Percentiles rank a stretch among this genome's conserved stretches.
Conservation (phyloP, 305 asterid genomes). For the Solanum hybrid region DNA sequence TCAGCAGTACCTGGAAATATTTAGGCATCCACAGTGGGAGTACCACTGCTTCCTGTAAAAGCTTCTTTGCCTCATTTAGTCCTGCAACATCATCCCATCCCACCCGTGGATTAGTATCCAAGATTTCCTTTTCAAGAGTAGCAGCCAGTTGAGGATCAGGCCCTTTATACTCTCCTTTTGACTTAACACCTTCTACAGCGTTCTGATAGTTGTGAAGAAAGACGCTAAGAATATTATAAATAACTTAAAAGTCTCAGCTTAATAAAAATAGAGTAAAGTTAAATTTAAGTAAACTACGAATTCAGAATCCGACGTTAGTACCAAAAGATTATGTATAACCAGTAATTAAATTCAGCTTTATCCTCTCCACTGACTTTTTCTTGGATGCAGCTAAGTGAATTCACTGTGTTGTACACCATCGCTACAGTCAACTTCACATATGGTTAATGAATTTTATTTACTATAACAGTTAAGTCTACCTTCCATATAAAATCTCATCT, state of each 20-base stretch:
- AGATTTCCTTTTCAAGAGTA: conserved; percentile 85
- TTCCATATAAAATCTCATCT: not conserved
- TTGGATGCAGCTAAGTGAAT: not conserved
- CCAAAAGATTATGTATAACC: not conserved
- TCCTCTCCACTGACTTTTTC: not conserved
- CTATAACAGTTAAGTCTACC: not conserved
- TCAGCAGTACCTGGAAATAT: conserved; percentile 69
- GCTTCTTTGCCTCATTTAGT: conserved; percentile 80
- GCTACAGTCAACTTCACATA: not conserved
- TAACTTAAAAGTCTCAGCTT: not conserved
- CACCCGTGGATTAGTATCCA: conserved; percentile 76
- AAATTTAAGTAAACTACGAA: not conserved
- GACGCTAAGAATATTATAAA: not conserved
- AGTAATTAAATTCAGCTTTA: not conserved
- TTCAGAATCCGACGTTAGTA: not conserved
- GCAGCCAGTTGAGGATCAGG: conserved; percentile 93
- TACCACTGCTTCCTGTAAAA: conserved; percentile 90
- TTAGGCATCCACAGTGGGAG: conserved; percentile 95
- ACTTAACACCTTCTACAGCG: conserved; percentile 71
- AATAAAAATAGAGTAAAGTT: not conserved
- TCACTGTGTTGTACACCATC: not conserved
- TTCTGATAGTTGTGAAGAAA: conserved; percentile 28
- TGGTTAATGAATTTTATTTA: not conserved
- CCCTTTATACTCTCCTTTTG: conserved; percentile 74
- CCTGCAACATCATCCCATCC: conserved; percentile 97